phyloP scores from a whole-genome alignment of 225 moss, liverwort and hornwort genomes.

The Marchantia paleacea region DNA sequence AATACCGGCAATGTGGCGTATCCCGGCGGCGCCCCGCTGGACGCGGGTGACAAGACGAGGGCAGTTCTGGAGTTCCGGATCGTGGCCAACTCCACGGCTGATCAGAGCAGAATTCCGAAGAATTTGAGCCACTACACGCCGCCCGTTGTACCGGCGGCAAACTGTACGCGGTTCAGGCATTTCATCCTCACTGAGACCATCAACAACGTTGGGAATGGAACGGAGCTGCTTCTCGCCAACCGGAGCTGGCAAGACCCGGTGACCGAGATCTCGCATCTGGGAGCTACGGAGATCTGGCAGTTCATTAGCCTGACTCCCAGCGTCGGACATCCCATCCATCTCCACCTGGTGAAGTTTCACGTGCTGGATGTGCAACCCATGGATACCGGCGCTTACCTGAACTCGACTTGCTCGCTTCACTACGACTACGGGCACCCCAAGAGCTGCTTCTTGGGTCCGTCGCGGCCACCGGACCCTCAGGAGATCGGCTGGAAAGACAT shows the following conservation, averaged over 20 bases:
- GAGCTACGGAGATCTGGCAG: slow-evolving; percentile 39
- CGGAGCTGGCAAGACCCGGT: slow-evolving; percentile 26
- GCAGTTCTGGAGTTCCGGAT: slow-evolving; percentile 33
- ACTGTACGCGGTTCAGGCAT: slow-evolving; percentile 1
- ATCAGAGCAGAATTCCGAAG: not conserved
- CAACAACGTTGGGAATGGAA: slow-evolving; percentile 21
- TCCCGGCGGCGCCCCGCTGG: slow-evolving; percentile 34
- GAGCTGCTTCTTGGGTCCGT: slow-evolving; percentile 35
- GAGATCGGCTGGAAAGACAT: slow-evolving; percentile 69
- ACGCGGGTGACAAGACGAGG: not conserved
- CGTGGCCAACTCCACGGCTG: not conserved
- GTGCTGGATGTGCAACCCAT: slow-evolving; percentile 17
- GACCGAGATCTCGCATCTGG: slow-evolving; percentile 23
- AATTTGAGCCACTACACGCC: not conserved
- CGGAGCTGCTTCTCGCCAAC: slow-evolving; percentile 22
- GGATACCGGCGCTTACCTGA: not conserved
- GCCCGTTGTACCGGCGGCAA: not conserved
- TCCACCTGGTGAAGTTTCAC: slow-evolving; percentile 42
- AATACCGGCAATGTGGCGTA: slow-evolving; percentile 64
- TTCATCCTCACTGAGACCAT: slow-evolving; percentile 25
- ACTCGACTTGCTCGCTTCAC: slow-evolving; percentile 17
- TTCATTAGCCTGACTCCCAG: slow-evolving; percentile 32
- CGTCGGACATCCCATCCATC: slow-evolving; percentile 40
- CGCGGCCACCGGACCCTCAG: slow-evolving; percentile 26
- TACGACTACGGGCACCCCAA: slow-evolving; percentile 18